Base-by-base conservation (phyloP, 2,329 filamentous ascomycete genomes). In the Fusarium nygamai region DNA sequence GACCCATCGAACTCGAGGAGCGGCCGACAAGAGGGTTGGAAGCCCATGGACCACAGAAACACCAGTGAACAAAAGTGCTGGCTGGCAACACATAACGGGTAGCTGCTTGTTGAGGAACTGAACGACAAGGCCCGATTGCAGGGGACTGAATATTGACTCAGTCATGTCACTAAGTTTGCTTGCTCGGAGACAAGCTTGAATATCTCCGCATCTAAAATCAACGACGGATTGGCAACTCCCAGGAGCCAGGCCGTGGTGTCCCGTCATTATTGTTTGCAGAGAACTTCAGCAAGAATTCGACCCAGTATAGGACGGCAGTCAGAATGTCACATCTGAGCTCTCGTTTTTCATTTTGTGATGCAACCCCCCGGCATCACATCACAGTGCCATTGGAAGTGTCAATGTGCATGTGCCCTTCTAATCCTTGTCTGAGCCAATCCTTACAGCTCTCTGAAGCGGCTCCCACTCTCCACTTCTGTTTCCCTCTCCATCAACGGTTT, bases 341-440 rank as follows among this genome's bases (percentile, higher is more conserved):
- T 77, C 66, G 67, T 58, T 74, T 69, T 57, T 66, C 74, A 74
- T 58, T 58, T 71, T 71, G 51, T 53, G 60, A 74, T 74, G 72
- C 64, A 66, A 50, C 59, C 63, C 68, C 72, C 71, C 57, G 47
- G 56, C 64, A 69, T 66, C 76, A 71, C 65, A 73, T 76, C 72
- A 78, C 72, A 78, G 63, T 75, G 57, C 57, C 57, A 59, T 51
- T 59, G 34, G 51, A 56, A 31, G 24, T 41, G 43, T 51, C 43
- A 59, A 56, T 56, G 74, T 72, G 70, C 71, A 64, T 67, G 56
- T 50, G 44, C 48, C 43, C 36, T 64, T 51, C 31, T 41, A 43
- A 68, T 60, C 71, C 68, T 51, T 44, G 67, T 61, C 69, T 47
- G 50, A 67, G 57, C 74, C 75, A 78, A 78, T 78, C 67, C 68